Evolutionary conservation across 495 filamentous ascomycete species (phyloP), one percentile per base, ranked within the genome.

Genomic region (Eremomyces bilateralis): DNA sequence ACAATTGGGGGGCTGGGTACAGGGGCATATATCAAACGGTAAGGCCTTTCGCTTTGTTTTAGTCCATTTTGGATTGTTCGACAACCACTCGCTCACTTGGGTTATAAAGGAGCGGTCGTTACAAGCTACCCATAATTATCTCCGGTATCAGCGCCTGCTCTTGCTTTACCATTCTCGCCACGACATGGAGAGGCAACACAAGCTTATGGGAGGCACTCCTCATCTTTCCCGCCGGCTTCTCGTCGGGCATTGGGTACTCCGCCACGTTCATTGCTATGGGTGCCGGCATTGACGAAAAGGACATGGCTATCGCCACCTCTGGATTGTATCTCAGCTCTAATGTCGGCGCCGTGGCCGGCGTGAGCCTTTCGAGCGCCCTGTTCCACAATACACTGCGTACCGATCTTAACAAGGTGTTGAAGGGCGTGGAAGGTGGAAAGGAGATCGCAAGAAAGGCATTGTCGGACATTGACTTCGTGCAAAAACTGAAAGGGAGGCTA

Each of bases 101-200:
- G 21, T 33, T 37, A n/a, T n/a, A n/a, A 21, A 62, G 64, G 21
- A 72, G 69, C 0, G 73, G 71, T 0, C 56, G 61, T 2, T 76
- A 73, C 49, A 75, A 74, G 39, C 21, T 39, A 0, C 54, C 72
- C 0, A 51, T 68, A 3, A 43, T 72, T 15, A 13, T 65, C 2
- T 64, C 69, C 3, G 63, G 64, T 0, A 28, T 63, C 3, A 40
- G 61, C 4, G 59, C 69, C 0, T 60, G 59, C 3, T 34, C 59
- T 17, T 48, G 59, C n/a, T 76, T 76, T 34, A 24, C 54, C 4
- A 52, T 73, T 0, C 52, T 76, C 1, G 61, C 71, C 21, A 43
- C 67, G 17, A 53, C 62, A 24, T 80, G 75, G 75, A 58, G 64
- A 27, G 74, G 72, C 0, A 35, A 71, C 37, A 76, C 71, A 0